These are phyloP conservation scores for Mycogone perniciosa DNA, from an alignment of 2,329 filamentous ascomycete species.

Conservation along the genomic window DNA sequence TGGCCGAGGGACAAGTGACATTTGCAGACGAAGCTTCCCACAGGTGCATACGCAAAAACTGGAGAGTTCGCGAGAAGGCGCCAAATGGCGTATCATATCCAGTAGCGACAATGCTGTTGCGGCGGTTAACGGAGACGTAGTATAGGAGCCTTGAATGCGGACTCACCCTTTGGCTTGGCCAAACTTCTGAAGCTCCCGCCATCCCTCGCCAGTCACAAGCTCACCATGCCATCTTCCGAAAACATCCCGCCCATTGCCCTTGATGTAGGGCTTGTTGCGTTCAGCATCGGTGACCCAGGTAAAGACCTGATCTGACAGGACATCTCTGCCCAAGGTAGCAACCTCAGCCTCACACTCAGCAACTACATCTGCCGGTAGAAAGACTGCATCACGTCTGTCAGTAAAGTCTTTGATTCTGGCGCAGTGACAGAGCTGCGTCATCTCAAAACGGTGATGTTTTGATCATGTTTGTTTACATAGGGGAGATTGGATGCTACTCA, in stretches of 20 bases:
- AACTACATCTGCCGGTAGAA: constrained; percentile 37
- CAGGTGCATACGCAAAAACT: constrained; percentile 52
- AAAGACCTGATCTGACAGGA: constrained; percentile 50
- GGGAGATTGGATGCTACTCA: constrained; percentile 23
- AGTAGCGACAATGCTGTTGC: constrained; percentile 45
- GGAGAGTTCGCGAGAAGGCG: constrained; percentile 48
- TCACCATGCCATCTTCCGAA: constrained; percentile 56
- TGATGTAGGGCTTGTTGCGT: constrained; percentile 54
- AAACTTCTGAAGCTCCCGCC: constrained; percentile 55
- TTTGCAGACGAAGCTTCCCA: constrained; percentile 55
- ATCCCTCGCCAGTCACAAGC: constrained; percentile 60
- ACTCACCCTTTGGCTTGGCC: constrained; percentile 48
- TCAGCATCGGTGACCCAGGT: constrained; percentile 58
- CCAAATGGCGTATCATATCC: constrained; percentile 51
- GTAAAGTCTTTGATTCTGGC: not conserved
- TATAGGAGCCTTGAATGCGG: not conserved
- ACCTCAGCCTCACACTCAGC: constrained; percentile 38
- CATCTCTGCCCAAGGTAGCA: constrained; percentile 42
- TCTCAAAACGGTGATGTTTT: no score
- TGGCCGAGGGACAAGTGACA: constrained; percentile 59
- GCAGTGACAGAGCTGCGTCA: no score
- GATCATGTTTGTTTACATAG: constrained; percentile 2
- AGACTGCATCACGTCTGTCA: constrained; percentile 32
- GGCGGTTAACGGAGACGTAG: not conserved
- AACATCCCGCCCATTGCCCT: constrained; percentile 49